Evolutionary conservation across 23 red algal species (phyloP), one percentile per base, ranked within the genome.

Genomic region (Gracilaria gracilis): DNA sequence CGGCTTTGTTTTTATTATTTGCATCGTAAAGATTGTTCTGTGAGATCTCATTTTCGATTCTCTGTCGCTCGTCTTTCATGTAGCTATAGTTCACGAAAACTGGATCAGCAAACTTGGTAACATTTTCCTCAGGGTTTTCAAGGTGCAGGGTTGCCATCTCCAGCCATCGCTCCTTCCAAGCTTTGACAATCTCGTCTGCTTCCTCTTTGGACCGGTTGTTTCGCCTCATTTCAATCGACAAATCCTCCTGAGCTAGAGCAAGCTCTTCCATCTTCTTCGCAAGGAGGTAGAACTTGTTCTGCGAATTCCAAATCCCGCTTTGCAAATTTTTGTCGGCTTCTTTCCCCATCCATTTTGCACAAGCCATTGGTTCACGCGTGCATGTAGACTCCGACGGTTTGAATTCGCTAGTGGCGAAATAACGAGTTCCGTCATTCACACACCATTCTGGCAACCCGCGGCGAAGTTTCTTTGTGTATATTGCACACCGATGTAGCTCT

Each of bases 381-480:
- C 87, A 71, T 16, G 65, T 42, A 67, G 24, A 21, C 39, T 69
- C 15, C 38, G 87, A 50, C 8, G 75, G 54, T 67, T 65, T 33
- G 47, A 80, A 90, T 19, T 36, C 87, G 35, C 57, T 65, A n/a
- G 55, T 80, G 9, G 87, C 57, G 47, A 44, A 80, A 37, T 77
- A 90, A 5, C 49, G 36, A 24, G 59, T 79, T 16, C 87, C 73
- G 20, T 79, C 47, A 61, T 90, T 90, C 47, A 80, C 39, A 40
- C 87, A 90, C 87, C 87, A 90, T 27, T 67, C 20, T 39, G 73
- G 73, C 38, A 90, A 62, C 9, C 75, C 71, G 29, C 67, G 54
- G n/a, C 75, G 53, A 57, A 67, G 72, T 38, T 90, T 90, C 74
- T 29, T 82, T 11, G 23, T 82, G 54, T 65, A 38, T 23, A 55